Conservation (phyloP, 2,329 filamentous ascomycete genomes). For the Curvularia sp. region DNA sequence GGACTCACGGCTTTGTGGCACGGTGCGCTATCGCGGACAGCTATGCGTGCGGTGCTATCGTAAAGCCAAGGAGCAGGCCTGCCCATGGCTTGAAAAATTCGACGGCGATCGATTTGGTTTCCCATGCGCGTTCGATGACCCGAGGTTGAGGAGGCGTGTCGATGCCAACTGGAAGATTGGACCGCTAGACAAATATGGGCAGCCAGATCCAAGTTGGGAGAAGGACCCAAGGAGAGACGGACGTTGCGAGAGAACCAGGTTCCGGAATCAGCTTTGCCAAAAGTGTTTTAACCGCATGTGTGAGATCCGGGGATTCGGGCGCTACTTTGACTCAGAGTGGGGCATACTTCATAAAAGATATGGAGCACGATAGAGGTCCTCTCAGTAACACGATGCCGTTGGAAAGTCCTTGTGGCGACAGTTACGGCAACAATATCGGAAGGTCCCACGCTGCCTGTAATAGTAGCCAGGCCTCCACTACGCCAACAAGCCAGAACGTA, state of each 20-base stretch:
- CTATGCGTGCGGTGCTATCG: slow-evolving; percentile 33
- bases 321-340: slow-evolving; percentile 34
- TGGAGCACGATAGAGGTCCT: slow-evolving; percentile 9
- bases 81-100: slow-evolving; percentile 30
- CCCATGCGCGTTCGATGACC: slow-evolving; percentile 34
- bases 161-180: slow-evolving; percentile 33
- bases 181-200: slow-evolving; percentile 26
- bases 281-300: slow-evolving; percentile 35
- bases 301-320: slow-evolving; percentile 34
- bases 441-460: not conserved
- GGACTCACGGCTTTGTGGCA: slow-evolving; percentile 29
- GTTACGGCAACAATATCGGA: not conserved
- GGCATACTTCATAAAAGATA: slow-evolving; percentile 23
- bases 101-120: slow-evolving; percentile 34
- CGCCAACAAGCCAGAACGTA: not conserved
- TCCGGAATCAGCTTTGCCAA: slow-evolving; percentile 32
- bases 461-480: not conserved
- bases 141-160: slow-evolving; percentile 18
- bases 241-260: slow-evolving; percentile 27
- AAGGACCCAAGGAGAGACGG: slow-evolving; percentile 32
- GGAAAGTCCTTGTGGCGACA: not conserved
- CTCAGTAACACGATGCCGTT: not conserved
- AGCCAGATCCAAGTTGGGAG: slow-evolving; percentile 33
- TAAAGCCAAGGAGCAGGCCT: slow-evolving; percentile 29
- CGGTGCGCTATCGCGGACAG: slow-evolving; percentile 32